Percentiles rank a stretch among this genome's conserved stretches.
Conservation (phyloP, 2,329 filamentous ascomycete species). For the Aspergillus novoparasiticus region DNA sequence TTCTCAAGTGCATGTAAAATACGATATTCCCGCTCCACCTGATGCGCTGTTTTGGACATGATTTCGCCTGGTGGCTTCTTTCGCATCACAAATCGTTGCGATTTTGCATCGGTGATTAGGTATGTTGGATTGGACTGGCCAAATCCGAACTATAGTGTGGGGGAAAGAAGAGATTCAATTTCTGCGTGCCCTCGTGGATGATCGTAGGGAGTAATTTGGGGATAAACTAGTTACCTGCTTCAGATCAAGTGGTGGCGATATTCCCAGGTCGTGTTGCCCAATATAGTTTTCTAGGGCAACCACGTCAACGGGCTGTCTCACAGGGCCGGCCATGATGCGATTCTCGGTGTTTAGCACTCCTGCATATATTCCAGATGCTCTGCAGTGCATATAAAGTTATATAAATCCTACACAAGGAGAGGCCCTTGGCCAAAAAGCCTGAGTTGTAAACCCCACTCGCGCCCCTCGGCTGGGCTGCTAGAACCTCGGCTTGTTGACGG, state of each 20-base stretch:
- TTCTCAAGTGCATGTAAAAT: not conserved
- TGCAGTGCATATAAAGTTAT: too few relatives aligned
- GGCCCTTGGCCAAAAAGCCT: too few relatives aligned
- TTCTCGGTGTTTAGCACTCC: too few relatives aligned
- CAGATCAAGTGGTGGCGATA: not conserved
- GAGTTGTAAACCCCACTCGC: too few relatives aligned
- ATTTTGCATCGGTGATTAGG: not conserved
- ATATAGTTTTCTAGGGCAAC: not conserved
- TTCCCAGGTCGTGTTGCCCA: not conserved
- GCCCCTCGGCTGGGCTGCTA: too few relatives aligned
- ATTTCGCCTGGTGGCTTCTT: not conserved
- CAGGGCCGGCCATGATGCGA: not conserved
- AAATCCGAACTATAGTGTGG: not conserved
- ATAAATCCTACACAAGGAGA: too few relatives aligned
- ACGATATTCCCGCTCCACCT: not conserved
- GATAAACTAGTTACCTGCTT: not conserved
- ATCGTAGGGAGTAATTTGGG: not conserved
- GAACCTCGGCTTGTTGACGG: too few relatives aligned
- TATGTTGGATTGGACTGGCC: slow-evolving; percentile 1
- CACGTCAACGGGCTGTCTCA: not conserved
- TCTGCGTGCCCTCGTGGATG: not conserved
- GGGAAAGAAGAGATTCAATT: not conserved
- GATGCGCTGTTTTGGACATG: not conserved
- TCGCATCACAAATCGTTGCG: not conserved
- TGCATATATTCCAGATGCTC: too few relatives aligned